Conservation (phyloP, 306 rosid genomes). For the Gastrolobium bilobum region DNA sequence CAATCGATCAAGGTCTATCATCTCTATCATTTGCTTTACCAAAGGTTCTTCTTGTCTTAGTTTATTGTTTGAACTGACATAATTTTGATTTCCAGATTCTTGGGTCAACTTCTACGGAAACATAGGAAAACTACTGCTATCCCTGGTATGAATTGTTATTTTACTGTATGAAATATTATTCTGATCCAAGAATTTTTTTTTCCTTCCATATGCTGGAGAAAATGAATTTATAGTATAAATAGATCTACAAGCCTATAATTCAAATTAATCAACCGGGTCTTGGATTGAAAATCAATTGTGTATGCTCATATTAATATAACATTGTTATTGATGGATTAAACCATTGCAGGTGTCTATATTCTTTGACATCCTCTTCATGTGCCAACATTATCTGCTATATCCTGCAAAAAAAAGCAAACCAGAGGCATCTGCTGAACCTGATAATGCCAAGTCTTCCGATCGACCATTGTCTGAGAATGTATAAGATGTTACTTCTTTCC, state of each 20-base stretch:
- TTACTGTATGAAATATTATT: not conserved
- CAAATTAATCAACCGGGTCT: not conserved
- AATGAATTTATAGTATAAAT: not conserved
- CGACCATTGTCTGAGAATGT: conserved; percentile 49
- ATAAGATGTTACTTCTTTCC: conserved; percentile 36
- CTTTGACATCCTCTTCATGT: conserved; percentile 81
- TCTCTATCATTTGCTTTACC: conserved; percentile 18
- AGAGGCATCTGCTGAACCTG: conserved; percentile 42
- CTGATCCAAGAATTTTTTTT: not conserved
- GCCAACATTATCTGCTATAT: conserved; percentile 78
- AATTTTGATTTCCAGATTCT: conserved; percentile 67
- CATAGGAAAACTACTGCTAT: conserved; percentile 79
- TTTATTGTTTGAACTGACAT: conserved; percentile 20
- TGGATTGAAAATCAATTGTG: not conserved
- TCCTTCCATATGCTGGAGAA: not conserved
- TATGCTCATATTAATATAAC: not conserved
- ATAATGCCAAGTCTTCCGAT: conserved; percentile 48
- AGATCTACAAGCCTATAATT: not conserved
- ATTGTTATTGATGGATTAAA: conserved; percentile 33
- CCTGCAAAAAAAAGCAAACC: conserved; percentile 46
- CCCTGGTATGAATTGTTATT: conserved; percentile 67
- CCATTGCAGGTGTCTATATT: conserved; percentile 73
- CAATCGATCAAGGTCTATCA: conserved; percentile 83
- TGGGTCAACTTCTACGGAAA: conserved; percentile 92
- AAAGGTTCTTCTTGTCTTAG: not conserved